Evolutionary conservation across 208 protist genomes (phyloP).

Genomic region (Trypanosoma congolense): DNA sequence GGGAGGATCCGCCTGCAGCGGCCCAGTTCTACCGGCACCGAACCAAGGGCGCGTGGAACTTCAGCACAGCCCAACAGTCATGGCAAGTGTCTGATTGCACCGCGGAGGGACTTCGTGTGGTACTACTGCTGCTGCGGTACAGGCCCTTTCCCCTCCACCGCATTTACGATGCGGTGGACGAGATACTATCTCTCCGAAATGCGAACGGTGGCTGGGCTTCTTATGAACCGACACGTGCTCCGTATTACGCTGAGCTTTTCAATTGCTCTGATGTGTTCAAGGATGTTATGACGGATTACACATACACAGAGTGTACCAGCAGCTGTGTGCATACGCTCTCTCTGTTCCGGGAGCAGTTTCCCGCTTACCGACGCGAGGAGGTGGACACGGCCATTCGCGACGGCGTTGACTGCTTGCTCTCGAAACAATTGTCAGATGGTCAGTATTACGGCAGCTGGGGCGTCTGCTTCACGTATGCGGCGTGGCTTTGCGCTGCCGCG

Average conservation of each 20-base stretch:
- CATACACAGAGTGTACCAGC: constrained; percentile 94
- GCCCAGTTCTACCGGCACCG: constrained; percentile 91
- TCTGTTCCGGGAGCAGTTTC: constrained; percentile 87
- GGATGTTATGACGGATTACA: constrained; percentile 98
- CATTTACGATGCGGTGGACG: constrained; percentile 89
- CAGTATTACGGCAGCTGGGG: constrained; percentile 95
- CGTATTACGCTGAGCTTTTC: constrained; percentile 88
- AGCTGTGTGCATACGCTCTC: constrained; percentile 93
- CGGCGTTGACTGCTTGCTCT: constrained; percentile 84
- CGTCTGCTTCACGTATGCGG: constrained; percentile 97
- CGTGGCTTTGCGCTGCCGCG: constrained; percentile 94
- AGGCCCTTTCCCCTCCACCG: constrained; percentile 51
- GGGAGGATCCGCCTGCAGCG: constrained; percentile 79
- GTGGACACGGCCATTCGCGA: constrained; percentile 84
- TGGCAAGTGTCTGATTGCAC: constrained; percentile 98
- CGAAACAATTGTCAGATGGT: constrained; percentile 88
- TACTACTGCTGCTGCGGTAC: constrained; percentile 67
- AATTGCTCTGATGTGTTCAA: constrained; percentile 96
- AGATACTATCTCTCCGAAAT: constrained; percentile 95
- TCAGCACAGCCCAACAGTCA: constrained; percentile 92
- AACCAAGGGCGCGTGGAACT: constrained; percentile 96
- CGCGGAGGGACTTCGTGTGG: constrained; percentile 94
- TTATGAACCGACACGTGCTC: constrained; percentile 92
- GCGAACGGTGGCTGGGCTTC: constrained; percentile 88
- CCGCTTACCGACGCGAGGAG: constrained; percentile 84